These are phyloP conservation scores for Cercospora zeae-maydis DNA, from an alignment of 2,329 filamentous ascomycete genomes.

Conservation along the genomic window DNA sequence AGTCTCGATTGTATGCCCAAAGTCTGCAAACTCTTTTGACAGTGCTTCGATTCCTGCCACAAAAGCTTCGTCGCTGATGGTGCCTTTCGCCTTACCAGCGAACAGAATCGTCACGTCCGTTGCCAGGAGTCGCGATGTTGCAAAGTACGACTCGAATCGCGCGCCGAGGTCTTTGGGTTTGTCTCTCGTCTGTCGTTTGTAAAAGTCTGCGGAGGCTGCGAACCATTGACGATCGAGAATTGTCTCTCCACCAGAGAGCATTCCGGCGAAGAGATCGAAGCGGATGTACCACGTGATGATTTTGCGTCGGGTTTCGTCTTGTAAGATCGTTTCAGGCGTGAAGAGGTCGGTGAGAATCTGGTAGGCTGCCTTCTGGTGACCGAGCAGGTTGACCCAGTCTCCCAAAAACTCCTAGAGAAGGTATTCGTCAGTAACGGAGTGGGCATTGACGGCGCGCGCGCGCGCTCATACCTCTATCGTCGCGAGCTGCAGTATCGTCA, in stretches of 20 bases:
- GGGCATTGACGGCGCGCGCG: slow-evolving; percentile 1
- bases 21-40: slow-evolving; percentile 49
- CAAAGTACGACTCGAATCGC: slow-evolving; percentile 60
- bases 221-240: slow-evolving; percentile 78
- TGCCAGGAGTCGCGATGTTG: slow-evolving; percentile 67
- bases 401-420: slow-evolving; percentile 76
- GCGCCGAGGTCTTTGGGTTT: slow-evolving; percentile 62
- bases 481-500: slow-evolving; percentile 87
- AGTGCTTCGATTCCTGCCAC: slow-evolving; percentile 52
- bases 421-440: background rate
- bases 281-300: slow-evolving; percentile 86
- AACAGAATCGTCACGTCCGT: slow-evolving; percentile 78
- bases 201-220: slow-evolving; percentile 59
- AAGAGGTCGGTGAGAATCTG: slow-evolving; percentile 75
- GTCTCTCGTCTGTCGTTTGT: slow-evolving; percentile 54
- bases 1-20: slow-evolving; percentile 54
- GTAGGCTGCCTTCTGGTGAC: slow-evolving; percentile 85
- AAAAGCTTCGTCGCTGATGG: slow-evolving; percentile 66
- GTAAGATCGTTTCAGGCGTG: slow-evolving; percentile 69
- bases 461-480: slow-evolving; percentile 73
- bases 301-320: slow-evolving; percentile 66
- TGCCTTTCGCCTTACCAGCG: slow-evolving; percentile 61
- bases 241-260: slow-evolving; percentile 75
- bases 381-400: slow-evolving; percentile 90
- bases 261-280: slow-evolving; percentile 79